A percentile compares a stretch with the other conserved stretches of the same genome.
These are phyloP conservation scores for Proliferodiscus dingleyae DNA, from an alignment of 2,329 filamentous ascomycete genomes.

Conservation along the genomic window DNA sequence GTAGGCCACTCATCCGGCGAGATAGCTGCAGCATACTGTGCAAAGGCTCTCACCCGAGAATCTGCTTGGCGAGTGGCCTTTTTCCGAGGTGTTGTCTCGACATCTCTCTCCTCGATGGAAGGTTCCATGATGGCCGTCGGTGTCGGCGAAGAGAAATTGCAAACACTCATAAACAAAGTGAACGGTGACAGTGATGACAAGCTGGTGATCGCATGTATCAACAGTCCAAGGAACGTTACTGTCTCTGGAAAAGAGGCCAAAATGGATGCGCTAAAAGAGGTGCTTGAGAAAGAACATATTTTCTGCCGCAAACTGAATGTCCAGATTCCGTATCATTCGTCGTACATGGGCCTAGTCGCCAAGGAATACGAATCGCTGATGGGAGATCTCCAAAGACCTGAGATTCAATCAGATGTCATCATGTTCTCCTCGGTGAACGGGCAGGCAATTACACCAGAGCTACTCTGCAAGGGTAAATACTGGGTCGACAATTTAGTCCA, in stretches of 20 bases:
- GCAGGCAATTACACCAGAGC: neutral
- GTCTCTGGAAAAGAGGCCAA: constrained; percentile 21
- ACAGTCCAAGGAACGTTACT: constrained; percentile 23
- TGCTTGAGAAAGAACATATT: constrained; percentile 3
- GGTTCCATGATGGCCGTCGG: neutral
- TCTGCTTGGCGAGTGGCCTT: constrained; percentile 43
- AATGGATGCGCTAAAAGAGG: constrained; percentile 5
- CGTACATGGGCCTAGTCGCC: constrained; percentile 27
- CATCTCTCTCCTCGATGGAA: neutral
- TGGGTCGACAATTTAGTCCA: neutral
- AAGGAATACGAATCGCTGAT: constrained; percentile 18
- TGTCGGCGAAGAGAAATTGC: neutral
- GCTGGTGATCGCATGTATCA: constrained; percentile 30
- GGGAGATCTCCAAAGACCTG: neutral
- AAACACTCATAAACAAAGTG: neutral
- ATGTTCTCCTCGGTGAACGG: neutral
- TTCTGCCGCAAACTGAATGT: constrained; percentile 20
- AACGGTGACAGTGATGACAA: neutral
- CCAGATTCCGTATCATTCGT: constrained; percentile 28
- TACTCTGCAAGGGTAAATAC: neutral
- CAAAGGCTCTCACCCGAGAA: constrained; percentile 31
- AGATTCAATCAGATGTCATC: neutral
- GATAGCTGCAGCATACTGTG: constrained; percentile 43
- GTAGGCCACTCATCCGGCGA: constrained; percentile 45
- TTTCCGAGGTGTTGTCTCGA: constrained; percentile 4